Conservation (phyloP, 805 yeast species). For the Zygosaccharomyces bisporus region DNA sequence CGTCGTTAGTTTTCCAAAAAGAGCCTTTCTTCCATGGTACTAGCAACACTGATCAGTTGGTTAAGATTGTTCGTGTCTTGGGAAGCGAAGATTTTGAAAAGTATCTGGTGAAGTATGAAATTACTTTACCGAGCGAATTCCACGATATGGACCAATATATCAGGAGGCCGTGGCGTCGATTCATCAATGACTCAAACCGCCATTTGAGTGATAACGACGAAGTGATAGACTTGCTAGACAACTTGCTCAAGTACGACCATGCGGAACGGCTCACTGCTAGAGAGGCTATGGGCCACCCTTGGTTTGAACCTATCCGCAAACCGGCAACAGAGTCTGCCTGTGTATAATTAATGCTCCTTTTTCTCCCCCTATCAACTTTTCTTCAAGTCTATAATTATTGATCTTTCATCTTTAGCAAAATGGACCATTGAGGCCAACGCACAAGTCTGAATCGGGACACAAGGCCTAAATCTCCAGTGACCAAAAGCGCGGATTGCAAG, state of each 20-base stretch:
- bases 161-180: conserved; percentile 81
- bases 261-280: conserved; percentile 82
- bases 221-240: conserved; percentile 76
- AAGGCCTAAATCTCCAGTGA: conserved; percentile 19
- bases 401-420: background rate
- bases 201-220: conserved; percentile 61
- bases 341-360: conserved; percentile 2
- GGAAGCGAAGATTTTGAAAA: conserved; percentile 77
- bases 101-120: conserved; percentile 67
- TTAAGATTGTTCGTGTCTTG: conserved; percentile 80
- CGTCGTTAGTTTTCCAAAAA: conserved; percentile 82
- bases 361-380: background rate
- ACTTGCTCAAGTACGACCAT: conserved; percentile 79
- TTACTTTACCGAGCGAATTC: conserved; percentile 69
- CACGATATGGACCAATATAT: conserved; percentile 72
- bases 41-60: conserved; percentile 85
- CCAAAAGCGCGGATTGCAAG: conserved; percentile 20
- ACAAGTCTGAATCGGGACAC: conserved; percentile 19
- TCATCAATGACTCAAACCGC: conserved; percentile 65
- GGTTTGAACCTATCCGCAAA: conserved; percentile 29
- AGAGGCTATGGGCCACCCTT: conserved; percentile 74
- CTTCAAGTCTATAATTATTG: background rate
- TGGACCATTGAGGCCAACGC: conserved; percentile 20
- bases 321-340: conserved; percentile 3
- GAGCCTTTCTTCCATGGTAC: conserved; percentile 93